Conservation (phyloP, 225 moss, liverwort and hornwort genomes). For the Straminergon stramineum region DNA sequence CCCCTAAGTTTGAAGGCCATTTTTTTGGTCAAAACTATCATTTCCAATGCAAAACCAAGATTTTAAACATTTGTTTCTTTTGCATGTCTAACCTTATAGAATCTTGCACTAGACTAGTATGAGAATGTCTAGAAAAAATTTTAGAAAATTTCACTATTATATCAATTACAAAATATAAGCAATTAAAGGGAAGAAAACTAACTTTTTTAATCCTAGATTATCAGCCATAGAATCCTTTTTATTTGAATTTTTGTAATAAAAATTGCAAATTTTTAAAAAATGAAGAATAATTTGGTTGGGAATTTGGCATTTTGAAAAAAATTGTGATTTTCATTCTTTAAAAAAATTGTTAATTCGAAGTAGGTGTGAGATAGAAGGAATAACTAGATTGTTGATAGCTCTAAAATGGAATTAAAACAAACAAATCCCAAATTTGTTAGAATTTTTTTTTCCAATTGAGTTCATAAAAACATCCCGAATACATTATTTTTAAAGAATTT, state of each 20-base stretch:
- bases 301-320: too few species aligned
- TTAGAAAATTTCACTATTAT: rapidly evolving
- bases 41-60: not conserved
- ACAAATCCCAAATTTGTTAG: not conserved
- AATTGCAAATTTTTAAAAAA: rapidly evolving
- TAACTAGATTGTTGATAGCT: not conserved
- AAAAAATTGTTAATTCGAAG: not conserved
- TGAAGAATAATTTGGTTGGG: too few species aligned
- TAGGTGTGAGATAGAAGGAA: not conserved
- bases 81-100: too few species aligned
- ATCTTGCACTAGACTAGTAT: not conserved
- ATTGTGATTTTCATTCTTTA: not conserved
- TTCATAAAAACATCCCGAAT: rapidly evolving
- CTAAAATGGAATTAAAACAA: not conserved
- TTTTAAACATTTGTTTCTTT: too few species aligned
- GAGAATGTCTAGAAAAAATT: not conserved
- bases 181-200: not conserved
- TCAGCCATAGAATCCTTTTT: too few species aligned
- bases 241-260: not conserved
- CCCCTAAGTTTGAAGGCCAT: rapidly evolving
- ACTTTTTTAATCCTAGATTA: too few species aligned
- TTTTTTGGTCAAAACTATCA: not conserved
- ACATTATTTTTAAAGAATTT: not conserved
- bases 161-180: not conserved
- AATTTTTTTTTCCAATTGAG: not conserved